A percentile compares a stretch with the other conserved stretches of the same genome.
Conservation (phyloP, 441 rosid genomes). For the Breynia disticha region DNA sequence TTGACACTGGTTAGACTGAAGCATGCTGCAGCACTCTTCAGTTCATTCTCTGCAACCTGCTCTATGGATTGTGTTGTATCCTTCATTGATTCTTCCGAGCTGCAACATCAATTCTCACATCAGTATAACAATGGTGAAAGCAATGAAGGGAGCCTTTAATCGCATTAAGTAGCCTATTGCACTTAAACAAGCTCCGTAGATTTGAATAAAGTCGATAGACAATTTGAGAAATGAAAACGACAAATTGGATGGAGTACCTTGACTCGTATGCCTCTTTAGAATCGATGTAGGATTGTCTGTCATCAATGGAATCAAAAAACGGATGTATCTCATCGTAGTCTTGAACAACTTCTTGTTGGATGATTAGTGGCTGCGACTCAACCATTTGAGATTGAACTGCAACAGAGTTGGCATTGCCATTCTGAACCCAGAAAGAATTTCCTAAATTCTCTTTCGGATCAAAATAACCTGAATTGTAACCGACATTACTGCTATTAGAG, state of each 20-base stretch:
- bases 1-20: conserved; percentile 83
- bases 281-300: conserved; percentile 59
- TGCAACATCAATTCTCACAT: conserved; percentile 15
- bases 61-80: conserved; percentile 39
- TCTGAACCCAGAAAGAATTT: conserved; percentile 34
- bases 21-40: conserved; percentile 82
- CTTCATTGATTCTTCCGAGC: conserved; percentile 62
- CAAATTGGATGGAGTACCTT: conserved; percentile 22
- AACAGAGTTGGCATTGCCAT: conserved; percentile 22
- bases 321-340: conserved; percentile 70
- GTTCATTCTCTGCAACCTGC: conserved; percentile 51
- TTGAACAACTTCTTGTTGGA: conserved; percentile 42
- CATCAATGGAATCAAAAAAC: conserved; percentile 69
- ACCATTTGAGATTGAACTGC: conserved; percentile 47
- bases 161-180: no score
- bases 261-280: conserved; percentile 56
- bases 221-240: not conserved
- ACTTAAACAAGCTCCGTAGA: no score
- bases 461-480: conserved; percentile 25
- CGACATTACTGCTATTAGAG: conserved; percentile 20
- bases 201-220: not conserved
- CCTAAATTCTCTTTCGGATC: conserved; percentile 24
- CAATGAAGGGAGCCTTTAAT: no score
- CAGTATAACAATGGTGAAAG: not conserved
- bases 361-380: conserved; percentile 28